Percentiles rank a stretch among this genome's conserved stretches.
These are phyloP conservation scores for Ustilago sp. DNA, from an alignment of 1,284 basidiomycete genomes.

Conservation along the genomic window DNA sequence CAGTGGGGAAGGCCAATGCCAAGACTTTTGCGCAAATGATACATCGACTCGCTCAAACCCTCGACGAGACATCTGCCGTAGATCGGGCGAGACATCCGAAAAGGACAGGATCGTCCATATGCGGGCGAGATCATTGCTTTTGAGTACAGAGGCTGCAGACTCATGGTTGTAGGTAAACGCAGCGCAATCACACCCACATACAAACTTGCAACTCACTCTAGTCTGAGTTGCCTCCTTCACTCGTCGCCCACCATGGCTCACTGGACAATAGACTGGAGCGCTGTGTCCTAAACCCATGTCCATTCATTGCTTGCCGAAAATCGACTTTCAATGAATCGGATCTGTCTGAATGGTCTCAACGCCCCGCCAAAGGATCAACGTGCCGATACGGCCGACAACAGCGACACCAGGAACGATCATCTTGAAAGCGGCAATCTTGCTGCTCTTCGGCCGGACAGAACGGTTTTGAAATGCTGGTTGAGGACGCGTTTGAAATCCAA, in stretches of 20 bases:
- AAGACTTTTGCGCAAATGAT: constrained; percentile 30
- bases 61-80: not conserved
- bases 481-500: not conserved
- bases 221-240: not conserved
- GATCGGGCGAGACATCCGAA: not conserved
- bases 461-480: not conserved
- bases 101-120: not conserved
- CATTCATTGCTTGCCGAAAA: constrained; percentile 6
- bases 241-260: not conserved
- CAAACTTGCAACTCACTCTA: not conserved
- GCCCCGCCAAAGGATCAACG: constrained; percentile 6
- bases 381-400: constrained; percentile 11
- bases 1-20: constrained; percentile 16
- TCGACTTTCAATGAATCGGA: not conserved
- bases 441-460: not conserved
- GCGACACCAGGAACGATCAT: not conserved
- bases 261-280: not conserved
- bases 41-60: constrained; percentile 4
- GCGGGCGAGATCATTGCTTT: not conserved
- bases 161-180: no score
- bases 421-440: not conserved
- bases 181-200: not conserved
- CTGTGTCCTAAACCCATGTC: constrained; percentile 12
- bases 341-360: not conserved
- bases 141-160: not conserved